Percentiles rank a stretch among this genome's conserved stretches.
These are phyloP conservation scores for Cryphonectria parasitica DNA, from an alignment of 2,329 filamentous ascomycete species.

Conservation along the genomic window DNA sequence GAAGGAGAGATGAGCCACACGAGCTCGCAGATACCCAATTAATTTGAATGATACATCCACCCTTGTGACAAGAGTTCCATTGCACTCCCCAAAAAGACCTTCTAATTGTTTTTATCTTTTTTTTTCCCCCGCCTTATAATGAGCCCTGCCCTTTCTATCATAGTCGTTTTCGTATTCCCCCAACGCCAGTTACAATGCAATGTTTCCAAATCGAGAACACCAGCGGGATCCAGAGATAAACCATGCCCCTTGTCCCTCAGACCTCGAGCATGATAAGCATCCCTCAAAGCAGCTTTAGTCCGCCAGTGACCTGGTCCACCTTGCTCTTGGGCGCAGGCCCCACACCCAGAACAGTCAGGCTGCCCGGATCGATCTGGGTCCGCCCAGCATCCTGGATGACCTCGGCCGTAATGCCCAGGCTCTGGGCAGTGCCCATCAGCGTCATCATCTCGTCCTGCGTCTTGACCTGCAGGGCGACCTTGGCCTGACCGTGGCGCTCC, in stretches of 20 bases:
- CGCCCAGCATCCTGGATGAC: slow-evolving; percentile 94
- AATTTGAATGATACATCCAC: slow-evolving; percentile 2
- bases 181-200: slow-evolving; percentile 26
- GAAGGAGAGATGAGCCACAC: slow-evolving; percentile 52
- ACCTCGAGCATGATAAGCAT: background rate
- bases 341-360: slow-evolving; percentile 87
- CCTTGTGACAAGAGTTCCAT: background rate
- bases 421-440: slow-evolving; percentile 77
- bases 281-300: slow-evolving; percentile 75
- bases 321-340: slow-evolving; percentile 81
- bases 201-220: background rate
- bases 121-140: background rate
- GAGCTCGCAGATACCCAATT: slow-evolving; percentile 35
- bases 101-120: background rate
- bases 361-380: slow-evolving; percentile 94
- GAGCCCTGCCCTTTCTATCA: background rate
- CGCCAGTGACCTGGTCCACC: slow-evolving; percentile 83
- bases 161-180: slow-evolving; percentile 15
- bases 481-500: slow-evolving; percentile 86
- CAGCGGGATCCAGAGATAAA: background rate
- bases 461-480: slow-evolving; percentile 90
- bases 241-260: background rate
- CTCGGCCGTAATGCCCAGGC: slow-evolving; percentile 83
- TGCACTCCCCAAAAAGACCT: background rate
- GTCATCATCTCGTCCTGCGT: slow-evolving; percentile 79